phyloP scores from a whole-genome alignment of 2,329 filamentous ascomycete species.

The Didymella pomorum region DNA sequence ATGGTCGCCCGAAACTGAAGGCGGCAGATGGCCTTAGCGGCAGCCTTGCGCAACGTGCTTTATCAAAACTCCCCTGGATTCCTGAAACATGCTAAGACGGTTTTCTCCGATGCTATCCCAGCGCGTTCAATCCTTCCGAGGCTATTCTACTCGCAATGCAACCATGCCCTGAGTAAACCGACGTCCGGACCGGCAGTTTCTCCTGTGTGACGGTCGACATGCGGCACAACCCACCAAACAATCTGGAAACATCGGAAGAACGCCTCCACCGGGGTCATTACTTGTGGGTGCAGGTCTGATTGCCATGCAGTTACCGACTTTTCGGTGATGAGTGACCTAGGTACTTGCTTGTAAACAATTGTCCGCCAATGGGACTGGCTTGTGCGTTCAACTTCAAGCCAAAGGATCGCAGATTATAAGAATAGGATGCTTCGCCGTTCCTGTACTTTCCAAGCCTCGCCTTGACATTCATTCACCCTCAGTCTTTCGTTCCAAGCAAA shows the following conservation, averaged over 20 bases:
- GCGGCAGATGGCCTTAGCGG: slow-evolving; percentile 9
- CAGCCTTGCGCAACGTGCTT: slow-evolving; percentile 18
- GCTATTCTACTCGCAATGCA: slow-evolving; percentile 17
- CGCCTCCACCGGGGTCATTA: slow-evolving; percentile 16
- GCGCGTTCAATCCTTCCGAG: slow-evolving; percentile 6
- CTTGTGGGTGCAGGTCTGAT: slow-evolving; percentile 18
- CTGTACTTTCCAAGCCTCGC: slow-evolving; percentile 46
- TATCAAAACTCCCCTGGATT: slow-evolving; percentile 3
- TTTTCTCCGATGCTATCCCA: slow-evolving; percentile 20
- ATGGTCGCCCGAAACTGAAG: neutral
- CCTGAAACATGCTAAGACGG: slow-evolving; percentile 15
- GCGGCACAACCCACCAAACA: slow-evolving; percentile 10
- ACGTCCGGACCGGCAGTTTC: slow-evolving; percentile 2
- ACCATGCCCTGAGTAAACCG: slow-evolving; percentile 10
- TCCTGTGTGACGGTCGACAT: slow-evolving; percentile 3
- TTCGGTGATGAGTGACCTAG: slow-evolving; percentile 6
- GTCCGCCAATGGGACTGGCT: slow-evolving; percentile 21
- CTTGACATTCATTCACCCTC: slow-evolving; percentile 27
- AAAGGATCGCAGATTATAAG: slow-evolving; percentile 26
- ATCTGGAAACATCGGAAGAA: slow-evolving; percentile 13
- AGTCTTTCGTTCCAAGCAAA: slow-evolving; percentile 53
- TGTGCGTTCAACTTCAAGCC: slow-evolving; percentile 18
- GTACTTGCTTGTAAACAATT: slow-evolving; percentile 22
- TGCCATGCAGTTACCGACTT: slow-evolving; percentile 17
- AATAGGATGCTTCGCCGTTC: slow-evolving; percentile 7